Conservation (phyloP, 2,329 filamentous ascomycete genomes). For the Penicillium fuscoglaucum region DNA sequence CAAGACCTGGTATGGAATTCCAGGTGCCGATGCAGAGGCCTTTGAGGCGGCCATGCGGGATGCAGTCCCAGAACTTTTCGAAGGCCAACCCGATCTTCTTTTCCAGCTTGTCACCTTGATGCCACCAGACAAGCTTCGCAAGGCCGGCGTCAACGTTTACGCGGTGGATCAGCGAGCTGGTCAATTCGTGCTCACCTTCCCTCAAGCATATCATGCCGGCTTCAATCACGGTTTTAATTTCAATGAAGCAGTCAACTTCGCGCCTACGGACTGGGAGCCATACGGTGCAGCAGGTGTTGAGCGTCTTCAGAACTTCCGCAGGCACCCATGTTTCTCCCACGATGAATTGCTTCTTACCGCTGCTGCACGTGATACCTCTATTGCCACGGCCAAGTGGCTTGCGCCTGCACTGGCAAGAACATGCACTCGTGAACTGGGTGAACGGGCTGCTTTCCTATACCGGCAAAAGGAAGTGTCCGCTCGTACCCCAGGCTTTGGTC, state of each 20-base stretch:
- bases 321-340: slow-evolving; percentile 95
- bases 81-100: slow-evolving; percentile 91
- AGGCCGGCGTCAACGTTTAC: slow-evolving; percentile 89
- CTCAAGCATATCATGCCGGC: slow-evolving; percentile 93
- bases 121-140: slow-evolving; percentile 87
- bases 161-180: slow-evolving; percentile 95
- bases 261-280: slow-evolving; percentile 91
- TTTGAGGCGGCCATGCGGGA: slow-evolving; percentile 95
- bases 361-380: slow-evolving; percentile 74
- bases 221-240: slow-evolving; percentile 99
- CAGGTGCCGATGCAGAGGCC: slow-evolving; percentile 86
- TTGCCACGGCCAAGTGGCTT: slow-evolving; percentile 93
- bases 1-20: slow-evolving; percentile 99
- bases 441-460: slow-evolving; percentile 67
- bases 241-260: slow-evolving; percentile 98
- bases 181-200: slow-evolving; percentile 95
- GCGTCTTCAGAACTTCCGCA: slow-evolving; percentile 79
- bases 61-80: slow-evolving; percentile 92
- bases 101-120: slow-evolving; percentile 97
- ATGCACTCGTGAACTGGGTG: slow-evolving; percentile 67
- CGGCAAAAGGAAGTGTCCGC: slow-evolving; percentile 60
- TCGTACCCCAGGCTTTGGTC: slow-evolving; percentile 57
- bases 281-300: slow-evolving; percentile 84
- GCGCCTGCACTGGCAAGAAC: slow-evolving; percentile 82
- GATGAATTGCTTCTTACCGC: slow-evolving; percentile 93